A percentile compares a stretch with the other conserved stretches of the same genome.
phyloP scores from a whole-genome alignment of 495 filamentous ascomycete species.

The Peziza echinospora region DNA sequence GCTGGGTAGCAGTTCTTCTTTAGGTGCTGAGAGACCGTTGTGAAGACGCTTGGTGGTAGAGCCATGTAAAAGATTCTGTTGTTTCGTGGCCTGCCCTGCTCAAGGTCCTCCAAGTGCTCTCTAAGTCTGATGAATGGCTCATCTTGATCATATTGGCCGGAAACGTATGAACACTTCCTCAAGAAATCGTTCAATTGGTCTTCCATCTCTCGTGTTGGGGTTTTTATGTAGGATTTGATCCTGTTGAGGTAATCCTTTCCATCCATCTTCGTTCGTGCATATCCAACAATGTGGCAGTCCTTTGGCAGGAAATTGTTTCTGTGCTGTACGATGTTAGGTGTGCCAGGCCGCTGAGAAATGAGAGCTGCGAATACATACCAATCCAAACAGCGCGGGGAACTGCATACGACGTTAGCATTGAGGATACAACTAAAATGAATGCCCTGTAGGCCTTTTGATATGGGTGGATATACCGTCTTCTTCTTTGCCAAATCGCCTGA shows the following conservation, averaged over 20 bases:
- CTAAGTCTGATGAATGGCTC: constrained; percentile 78
- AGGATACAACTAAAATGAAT: constrained; percentile 3
- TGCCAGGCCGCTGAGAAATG: not conserved
- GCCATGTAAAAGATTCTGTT: constrained; percentile 99
- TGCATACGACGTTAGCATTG: constrained; percentile 21
- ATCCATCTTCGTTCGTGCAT: constrained; percentile 99
- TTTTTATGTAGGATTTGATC: constrained; percentile 96
- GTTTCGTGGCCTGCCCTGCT: constrained; percentile 59
- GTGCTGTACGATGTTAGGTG: constrained; percentile 34
- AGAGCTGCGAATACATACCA: constrained; percentile 41
- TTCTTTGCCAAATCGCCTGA: constrained; percentile 98
- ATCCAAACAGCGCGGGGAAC: constrained; percentile 96
- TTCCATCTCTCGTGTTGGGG: constrained; percentile 91
- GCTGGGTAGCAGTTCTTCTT: constrained; percentile 92
- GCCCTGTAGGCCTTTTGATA: too few relatives aligned
- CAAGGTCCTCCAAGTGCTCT: constrained; percentile 73
- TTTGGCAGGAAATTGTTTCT: constrained; percentile 97
- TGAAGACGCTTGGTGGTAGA: constrained; percentile 92
- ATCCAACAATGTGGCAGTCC: constrained; percentile 92
- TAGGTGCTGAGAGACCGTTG: constrained; percentile 83
- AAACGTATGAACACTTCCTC: constrained; percentile 71
- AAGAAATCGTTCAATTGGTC: constrained; percentile 82
- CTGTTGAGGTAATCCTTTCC: constrained; percentile 80
- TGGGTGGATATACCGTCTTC: constrained; percentile 62
- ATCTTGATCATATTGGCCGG: constrained; percentile 92